Conservation (phyloP, 2,329 filamentous ascomycete species). For the Xylaria polymorpha region DNA sequence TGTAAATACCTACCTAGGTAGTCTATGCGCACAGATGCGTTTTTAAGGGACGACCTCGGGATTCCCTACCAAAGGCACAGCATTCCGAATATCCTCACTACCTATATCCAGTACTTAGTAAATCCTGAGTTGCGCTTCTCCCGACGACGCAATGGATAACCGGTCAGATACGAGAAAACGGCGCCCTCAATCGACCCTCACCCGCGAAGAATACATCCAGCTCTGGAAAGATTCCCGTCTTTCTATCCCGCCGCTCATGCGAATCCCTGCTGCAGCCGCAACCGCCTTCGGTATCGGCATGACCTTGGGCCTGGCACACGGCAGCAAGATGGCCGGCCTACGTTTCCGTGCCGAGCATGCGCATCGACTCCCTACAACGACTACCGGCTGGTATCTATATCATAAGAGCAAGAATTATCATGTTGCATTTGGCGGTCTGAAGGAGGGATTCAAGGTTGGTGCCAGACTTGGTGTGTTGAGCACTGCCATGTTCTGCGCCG, state of each 20-base stretch:
- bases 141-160: constrained; percentile 38
- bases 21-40: background rate
- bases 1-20: background rate
- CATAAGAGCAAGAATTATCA: constrained; percentile 98
- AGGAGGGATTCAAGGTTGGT: constrained; percentile 82
- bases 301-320: constrained; percentile 76
- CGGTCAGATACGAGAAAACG: constrained; percentile 21
- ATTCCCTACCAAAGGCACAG: background rate
- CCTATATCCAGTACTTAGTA: background rate
- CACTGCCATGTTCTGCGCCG: constrained; percentile 80
- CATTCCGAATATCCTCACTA: background rate
- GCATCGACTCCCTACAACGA: constrained; percentile 85
- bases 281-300: constrained; percentile 76
- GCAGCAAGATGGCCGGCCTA: constrained; percentile 78
- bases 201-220: constrained; percentile 50
- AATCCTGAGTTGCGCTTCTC: background rate
- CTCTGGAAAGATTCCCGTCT: constrained; percentile 59
- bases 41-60: background rate
- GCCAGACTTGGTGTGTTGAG: constrained; percentile 77
- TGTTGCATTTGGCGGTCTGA: constrained; percentile 78
- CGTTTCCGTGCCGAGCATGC: constrained; percentile 96
- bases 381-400: constrained; percentile 96
- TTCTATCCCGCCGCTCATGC: constrained; percentile 72
- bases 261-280: constrained; percentile 72
- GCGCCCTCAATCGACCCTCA: constrained; percentile 38